Base-by-base conservation (phyloP, 2,329 filamentous ascomycete genomes). In the Acephala macrosclerotiorum region DNA sequence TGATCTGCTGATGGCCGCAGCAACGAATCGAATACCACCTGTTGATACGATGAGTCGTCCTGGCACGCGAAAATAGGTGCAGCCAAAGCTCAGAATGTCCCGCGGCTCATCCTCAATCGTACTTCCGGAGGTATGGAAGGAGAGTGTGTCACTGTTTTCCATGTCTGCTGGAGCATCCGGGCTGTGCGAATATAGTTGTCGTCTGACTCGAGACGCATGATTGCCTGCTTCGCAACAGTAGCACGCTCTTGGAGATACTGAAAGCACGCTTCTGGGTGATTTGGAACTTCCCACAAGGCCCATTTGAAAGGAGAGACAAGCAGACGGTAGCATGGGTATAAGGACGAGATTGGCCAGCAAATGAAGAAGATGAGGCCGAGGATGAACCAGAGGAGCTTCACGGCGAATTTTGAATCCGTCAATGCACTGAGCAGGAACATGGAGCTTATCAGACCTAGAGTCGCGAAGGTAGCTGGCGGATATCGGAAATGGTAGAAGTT, bases 401-500 rank as follows among this genome's bases (percentile, higher is more conserved):
- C 60, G 1, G 76, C 65, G 1, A 78, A 72, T 69, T 73, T 72
- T 2, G 73, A 59, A 1, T 76, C 73, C 0, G 68, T 63, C 11
- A 77, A 36, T 5, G 72, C 59, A 7, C 71, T 72, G n/a, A 68
- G 33, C 2, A 78, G 42, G 29, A 75, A 72, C 9, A 60, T 29
- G 0, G 72, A 1, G 1, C 55, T 61, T 11, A 79, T 59, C 0
- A 79, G 20, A 18, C 64, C 69, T 8, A 79, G 72, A 0, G 72
- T 68, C 3, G 66, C 47, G 1, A 69, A 55, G 6, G 78, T 79
- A 0, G 74, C 72, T 16, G 61, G 60, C 4, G 77, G 76, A 60
- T 70, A 71, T 1, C 74, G 69, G 73, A 78, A 80, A 64, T 79
- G 77, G 61, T 79, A 80, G 62, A 80, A 79, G 58, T 78, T 80